Conservation (phyloP, 2,329 filamentous ascomycete species). For the Trichoderma sp. region DNA sequence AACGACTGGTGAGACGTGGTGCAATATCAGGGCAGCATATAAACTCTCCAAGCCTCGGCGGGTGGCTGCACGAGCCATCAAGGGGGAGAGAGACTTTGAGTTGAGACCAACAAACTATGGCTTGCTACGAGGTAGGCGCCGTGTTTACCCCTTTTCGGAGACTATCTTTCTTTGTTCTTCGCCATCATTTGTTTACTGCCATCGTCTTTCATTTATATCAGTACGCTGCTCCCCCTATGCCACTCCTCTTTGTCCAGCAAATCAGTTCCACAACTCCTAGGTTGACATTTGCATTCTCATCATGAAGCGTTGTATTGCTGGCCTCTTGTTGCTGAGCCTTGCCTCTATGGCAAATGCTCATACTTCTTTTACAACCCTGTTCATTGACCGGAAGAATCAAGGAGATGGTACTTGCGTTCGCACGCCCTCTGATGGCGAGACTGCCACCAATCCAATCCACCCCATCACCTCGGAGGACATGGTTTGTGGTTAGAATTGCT, state of each 20-base stretch:
- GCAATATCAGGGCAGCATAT: background rate
- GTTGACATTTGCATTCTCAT: slow-evolving; percentile 25
- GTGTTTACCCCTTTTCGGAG: background rate
- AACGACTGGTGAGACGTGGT: background rate
- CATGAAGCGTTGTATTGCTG: slow-evolving; percentile 34
- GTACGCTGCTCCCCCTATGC: background rate
- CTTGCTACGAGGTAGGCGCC: background rate
- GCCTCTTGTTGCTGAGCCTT: slow-evolving; percentile 35
- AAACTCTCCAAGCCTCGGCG: background rate
- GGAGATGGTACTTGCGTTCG: slow-evolving; percentile 72
- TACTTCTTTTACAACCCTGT: slow-evolving; percentile 63
- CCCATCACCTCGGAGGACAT: slow-evolving; percentile 60
- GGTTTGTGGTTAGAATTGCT: slow-evolving; percentile 62
- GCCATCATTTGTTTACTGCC: background rate
- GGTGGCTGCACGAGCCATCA: background rate
- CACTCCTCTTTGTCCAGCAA: background rate
- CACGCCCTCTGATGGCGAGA: slow-evolving; percentile 54
- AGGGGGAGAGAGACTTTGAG: background rate
- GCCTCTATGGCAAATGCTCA: slow-evolving; percentile 49
- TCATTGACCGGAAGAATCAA: slow-evolving; percentile 60
- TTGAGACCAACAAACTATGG: background rate
- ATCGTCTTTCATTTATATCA: background rate
- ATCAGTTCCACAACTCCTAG: background rate
- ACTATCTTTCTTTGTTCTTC: background rate
- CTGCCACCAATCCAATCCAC: slow-evolving; percentile 56